Base-by-base conservation (phyloP, 2,329 filamentous ascomycete species). In the Juglanconis oblonga region DNA sequence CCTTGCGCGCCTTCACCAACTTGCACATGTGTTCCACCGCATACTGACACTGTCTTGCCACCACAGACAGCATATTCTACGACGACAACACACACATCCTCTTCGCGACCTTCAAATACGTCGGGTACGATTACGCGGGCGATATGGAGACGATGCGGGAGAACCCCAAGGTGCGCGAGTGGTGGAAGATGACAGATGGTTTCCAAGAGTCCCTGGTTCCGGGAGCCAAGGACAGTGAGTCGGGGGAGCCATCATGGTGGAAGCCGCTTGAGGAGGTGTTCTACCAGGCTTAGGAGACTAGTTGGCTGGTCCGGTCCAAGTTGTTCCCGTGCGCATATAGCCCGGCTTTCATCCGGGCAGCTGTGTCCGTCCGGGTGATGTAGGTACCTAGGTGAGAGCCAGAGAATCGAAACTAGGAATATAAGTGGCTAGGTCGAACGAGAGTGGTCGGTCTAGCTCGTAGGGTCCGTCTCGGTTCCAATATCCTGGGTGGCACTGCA, bases 181-280 rank as follows among this genome's bases (percentile, higher is more conserved):
- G 90, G 91, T 94, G 90, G 90, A 77, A 77, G 60, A 88, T 93
- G 86, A 93, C 90, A 53, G 90, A 94, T 72, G 78, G 79, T 13
- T 91, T 87, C 79, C 90, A 93, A 75, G 87, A 86, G 72, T 81
- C 79, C 49, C 70, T 89, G 35, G 82, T 88, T 1, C 78, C 81
- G 0, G 86, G 85, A 0, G 85, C 85, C 2, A 79, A 76, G 66
- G 81, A 79, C 62, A 87, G 84, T 63, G 80, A 83, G 65, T 79
- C 81, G 5, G 86, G 84, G 2, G 79, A 79, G 65, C 82, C 82
- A n/a, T 70, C 79, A 10, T 90, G 88, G 88, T 91, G 88, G 88
- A 86, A 82, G 69, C 81, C 80, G 2, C 70, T 88, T 24, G 86
- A 90, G 70, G 87, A 90, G 74, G 87, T 90, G 3, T 91, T 90